phyloP scores from a whole-genome alignment of 305 asterid species.

The Fraxinus xanthoxyloides region DNA sequence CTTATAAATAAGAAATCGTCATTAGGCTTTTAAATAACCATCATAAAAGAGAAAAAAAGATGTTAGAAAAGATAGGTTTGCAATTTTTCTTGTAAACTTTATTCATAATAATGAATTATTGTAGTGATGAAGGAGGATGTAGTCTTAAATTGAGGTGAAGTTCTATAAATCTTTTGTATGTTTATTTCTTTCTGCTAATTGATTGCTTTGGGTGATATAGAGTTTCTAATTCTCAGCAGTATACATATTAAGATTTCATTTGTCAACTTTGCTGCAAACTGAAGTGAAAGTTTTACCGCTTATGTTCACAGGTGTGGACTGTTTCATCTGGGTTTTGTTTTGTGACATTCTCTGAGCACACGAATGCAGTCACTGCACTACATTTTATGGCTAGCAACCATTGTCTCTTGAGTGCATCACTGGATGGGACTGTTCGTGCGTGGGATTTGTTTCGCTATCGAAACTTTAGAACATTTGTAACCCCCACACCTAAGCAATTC shows the following conservation, averaged over 20 bases:
- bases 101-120: not conserved
- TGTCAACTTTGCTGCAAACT: constrained; percentile 2
- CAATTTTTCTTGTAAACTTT: not conserved
- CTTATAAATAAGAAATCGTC: not conserved
- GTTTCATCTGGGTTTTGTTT: constrained; percentile 91
- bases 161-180: too few species aligned
- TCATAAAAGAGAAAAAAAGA: not conserved
- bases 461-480: constrained; percentile 85
- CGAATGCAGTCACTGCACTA: constrained; percentile 87
- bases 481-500: constrained; percentile 91
- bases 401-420: constrained; percentile 91
- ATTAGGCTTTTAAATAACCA: not conserved
- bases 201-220: not conserved
- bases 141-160: not conserved
- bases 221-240: not conserved
- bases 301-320: constrained; percentile 78
- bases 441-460: constrained; percentile 95
- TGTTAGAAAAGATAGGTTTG: not conserved
- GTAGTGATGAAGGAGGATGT: not conserved
- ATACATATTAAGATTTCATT: not conserved
- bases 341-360: constrained; percentile 91
- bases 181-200: not conserved
- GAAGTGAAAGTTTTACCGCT: constrained; percentile 15
- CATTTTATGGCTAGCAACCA: constrained; percentile 87
- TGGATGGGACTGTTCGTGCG: constrained; percentile 98